Evolutionary conservation across 139 green algal species (phyloP), one percentile per base, ranked within the genome.

Genomic region (Parachlorella kessleri): DNA sequence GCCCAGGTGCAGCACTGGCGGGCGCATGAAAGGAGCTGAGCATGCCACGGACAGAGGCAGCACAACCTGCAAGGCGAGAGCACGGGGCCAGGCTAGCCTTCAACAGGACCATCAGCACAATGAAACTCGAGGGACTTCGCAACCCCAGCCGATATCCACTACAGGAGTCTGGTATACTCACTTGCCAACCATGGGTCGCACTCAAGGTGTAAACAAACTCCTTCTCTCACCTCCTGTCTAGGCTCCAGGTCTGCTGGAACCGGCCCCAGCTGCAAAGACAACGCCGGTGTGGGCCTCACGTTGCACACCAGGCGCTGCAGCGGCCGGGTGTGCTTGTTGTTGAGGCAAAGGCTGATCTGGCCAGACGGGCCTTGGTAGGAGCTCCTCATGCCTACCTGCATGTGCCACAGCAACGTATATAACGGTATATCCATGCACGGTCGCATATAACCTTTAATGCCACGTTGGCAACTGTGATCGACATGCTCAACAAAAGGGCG

Each of bases 361-460:
- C 90, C 94, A 9, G 78, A 65, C 18, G 75, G 78, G 33, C 86
- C 82, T 35, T 82, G 53, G 75, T 88, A 96, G 30, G 88, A 70
- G 14, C 69, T 77, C 84, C 99, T 98, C 72, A 99, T 28, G 18
- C 96, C 96, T 10, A 97, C 84, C 86, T 95, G 88, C 26, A 55
- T 3, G n/a, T n/a, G n/a, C n/a, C n/a, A n/a, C n/a, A n/a, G n/a
- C n/a, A n/a, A n/a, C n/a, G n/a, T n/a, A n/a, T n/a, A n/a, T n/a
- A n/a, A n/a, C n/a, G n/a, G n/a, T n/a, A n/a, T n/a, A n/a, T n/a
- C n/a, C n/a, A n/a, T n/a, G n/a, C n/a, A n/a, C n/a, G n/a, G n/a
- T n/a, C n/a, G n/a, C n/a, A n/a, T n/a, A n/a, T n/a, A n/a, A n/a
- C n/a, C n/a, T n/a, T n/a, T n/a, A n/a, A n/a, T n/a, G n/a, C n/a